Percentiles rank a stretch among this genome's conserved stretches.
phyloP scores from a whole-genome alignment of 2,329 filamentous ascomycete species.

The Penicillium crustosum region DNA sequence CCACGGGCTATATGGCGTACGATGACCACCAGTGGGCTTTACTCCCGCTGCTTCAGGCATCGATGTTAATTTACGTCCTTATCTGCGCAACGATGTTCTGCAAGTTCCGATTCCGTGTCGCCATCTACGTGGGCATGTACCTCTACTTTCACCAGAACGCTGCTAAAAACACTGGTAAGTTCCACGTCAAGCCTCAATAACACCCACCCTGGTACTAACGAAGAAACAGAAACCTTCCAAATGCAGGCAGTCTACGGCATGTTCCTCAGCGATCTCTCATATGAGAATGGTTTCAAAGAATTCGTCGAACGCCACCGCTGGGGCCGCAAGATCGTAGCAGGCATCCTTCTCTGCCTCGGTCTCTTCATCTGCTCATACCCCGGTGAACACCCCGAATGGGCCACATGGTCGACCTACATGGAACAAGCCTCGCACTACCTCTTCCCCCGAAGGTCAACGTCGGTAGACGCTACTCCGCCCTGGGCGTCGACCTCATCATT shows the following conservation, averaged over 20 bases:
- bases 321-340: conserved; percentile 39
- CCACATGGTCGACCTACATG: conserved; percentile 50
- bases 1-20: conserved; percentile 52
- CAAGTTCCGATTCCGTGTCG: conserved; percentile 50
- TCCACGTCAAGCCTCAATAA: too few species aligned
- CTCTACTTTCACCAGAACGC: conserved; percentile 52
- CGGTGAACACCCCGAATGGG: conserved; percentile 52
- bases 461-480: conserved; percentile 48
- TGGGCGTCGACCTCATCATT: conserved; percentile 52
- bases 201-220: not conserved
- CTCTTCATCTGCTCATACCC: conserved; percentile 54
- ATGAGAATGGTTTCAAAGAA: conserved; percentile 48
- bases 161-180: conserved; percentile 48
- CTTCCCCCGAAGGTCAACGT: conserved; percentile 47
- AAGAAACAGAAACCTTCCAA: conserved; percentile 52
- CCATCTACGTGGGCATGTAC: conserved; percentile 48
- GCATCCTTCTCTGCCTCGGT: conserved; percentile 44
- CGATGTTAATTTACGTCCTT: conserved; percentile 53
- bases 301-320: conserved; percentile 47
- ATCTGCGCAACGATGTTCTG: conserved; percentile 47
- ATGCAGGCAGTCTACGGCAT: conserved; percentile 54
- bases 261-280: conserved; percentile 53
- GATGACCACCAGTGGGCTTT: conserved; percentile 59
- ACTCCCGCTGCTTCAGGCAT: conserved; percentile 50
- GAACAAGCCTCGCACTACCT: conserved; percentile 44